Conservation (phyloP, 768 basidiomycete genomes). For the Strobilomyces echinocephalus region DNA sequence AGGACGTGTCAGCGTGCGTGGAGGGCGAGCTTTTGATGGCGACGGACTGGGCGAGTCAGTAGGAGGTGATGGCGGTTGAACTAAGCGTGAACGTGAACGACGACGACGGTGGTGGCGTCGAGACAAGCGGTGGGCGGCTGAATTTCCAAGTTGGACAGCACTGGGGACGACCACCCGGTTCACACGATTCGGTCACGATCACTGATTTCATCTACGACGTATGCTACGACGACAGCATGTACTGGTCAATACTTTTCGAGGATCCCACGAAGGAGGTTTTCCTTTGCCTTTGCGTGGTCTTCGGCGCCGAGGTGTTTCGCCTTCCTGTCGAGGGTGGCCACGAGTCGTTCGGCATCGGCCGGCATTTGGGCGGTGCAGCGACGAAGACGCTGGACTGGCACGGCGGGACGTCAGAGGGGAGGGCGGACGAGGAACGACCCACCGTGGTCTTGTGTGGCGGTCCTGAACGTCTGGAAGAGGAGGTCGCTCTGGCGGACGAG, state of each 20-base stretch:
- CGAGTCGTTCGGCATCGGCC: conserved; percentile 46
- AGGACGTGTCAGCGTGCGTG: conserved; percentile 1
- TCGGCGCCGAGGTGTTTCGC: conserved; percentile 36
- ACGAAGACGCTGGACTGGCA: conserved; percentile 41
- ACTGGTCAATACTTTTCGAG: conserved; percentile 29
- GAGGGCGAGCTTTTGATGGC: background rate
- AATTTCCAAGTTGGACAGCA: background rate
- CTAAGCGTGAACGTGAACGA: background rate
- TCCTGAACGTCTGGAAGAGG: conserved; percentile 49
- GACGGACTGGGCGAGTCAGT: conserved; percentile 5
- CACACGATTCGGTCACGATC: conserved; percentile 16
- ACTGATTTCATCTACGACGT: background rate
- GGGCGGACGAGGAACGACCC: conserved; percentile 7
- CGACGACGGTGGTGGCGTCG: conserved; percentile 7
- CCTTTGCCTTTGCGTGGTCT: conserved; percentile 32
- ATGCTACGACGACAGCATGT: conserved; percentile 1
- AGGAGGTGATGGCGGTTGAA: background rate
- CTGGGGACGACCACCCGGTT: conserved; percentile 3
- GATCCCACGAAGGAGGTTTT: conserved; percentile 32
- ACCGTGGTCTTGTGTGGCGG: conserved; percentile 46
- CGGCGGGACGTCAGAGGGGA: conserved; percentile 6
- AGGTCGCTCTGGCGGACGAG: conserved; percentile 45
- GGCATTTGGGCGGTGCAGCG: conserved; percentile 44
- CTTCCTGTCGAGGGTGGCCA: conserved; percentile 51
- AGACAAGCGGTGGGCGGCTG: conserved; percentile 5